A percentile compares a stretch with the other conserved stretches of the same genome.
phyloP scores from a whole-genome alignment of 148 eudicot genomes.

The Camellia japonica region DNA sequence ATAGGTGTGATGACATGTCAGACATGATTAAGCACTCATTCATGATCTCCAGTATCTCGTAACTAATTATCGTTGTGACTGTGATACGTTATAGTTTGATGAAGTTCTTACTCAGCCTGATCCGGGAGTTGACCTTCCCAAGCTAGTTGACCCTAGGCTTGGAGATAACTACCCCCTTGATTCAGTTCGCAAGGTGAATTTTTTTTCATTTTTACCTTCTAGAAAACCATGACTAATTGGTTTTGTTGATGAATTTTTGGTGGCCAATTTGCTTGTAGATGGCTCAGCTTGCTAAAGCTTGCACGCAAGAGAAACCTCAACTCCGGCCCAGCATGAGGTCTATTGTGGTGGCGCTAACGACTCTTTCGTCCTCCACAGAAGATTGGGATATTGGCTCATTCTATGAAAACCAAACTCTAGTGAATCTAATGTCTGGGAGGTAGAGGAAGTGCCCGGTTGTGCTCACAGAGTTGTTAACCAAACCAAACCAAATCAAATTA shows the following conservation, averaged over 20 bases:
- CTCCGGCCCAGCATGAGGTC: conserved; percentile 78
- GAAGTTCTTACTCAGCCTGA: conserved; percentile 46
- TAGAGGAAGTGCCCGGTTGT: conserved; percentile 12
- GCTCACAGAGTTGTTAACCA: too few species aligned
- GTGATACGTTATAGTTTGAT: conserved; percentile 45
- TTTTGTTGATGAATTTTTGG: neutral
- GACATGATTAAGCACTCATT: neutral
- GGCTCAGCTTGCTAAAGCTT: conserved; percentile 77
- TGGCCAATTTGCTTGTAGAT: conserved; percentile 14
- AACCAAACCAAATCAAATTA: neutral
- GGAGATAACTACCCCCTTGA: conserved; percentile 62
- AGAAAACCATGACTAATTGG: neutral
- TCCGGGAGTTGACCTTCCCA: conserved; percentile 44
- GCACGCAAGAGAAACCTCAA: conserved; percentile 63
- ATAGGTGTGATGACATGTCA: neutral
- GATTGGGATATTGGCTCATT: conserved; percentile 62
- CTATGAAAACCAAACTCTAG: conserved; percentile 44
- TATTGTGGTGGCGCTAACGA: conserved; percentile 64
- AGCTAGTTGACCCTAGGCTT: conserved; percentile 70
- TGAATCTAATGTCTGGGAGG: conserved; percentile 63
- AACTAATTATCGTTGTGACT: neutral
- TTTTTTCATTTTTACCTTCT: neutral
- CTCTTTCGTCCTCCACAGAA: conserved; percentile 58
- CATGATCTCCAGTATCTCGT: neutral
- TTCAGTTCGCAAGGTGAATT: conserved; percentile 42